Evolutionary conservation across 2,329 filamentous ascomycete species (phyloP), one percentile per base, ranked within the genome.

Genomic region (Penicillium sp.): DNA sequence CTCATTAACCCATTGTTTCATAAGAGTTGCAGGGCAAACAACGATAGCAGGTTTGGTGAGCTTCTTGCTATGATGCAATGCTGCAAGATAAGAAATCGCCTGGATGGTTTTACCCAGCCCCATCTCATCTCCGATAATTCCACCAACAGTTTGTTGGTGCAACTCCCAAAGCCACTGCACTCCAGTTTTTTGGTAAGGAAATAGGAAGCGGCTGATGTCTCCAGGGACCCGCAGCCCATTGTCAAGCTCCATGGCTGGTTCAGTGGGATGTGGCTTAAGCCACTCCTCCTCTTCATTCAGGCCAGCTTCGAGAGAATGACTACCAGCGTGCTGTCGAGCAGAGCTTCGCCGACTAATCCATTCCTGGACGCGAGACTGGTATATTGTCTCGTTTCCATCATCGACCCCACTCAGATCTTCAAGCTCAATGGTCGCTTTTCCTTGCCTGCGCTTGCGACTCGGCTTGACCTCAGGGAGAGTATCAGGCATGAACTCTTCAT

Each of bases 91-190:
- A 0, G 91, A 87, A 50, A 90, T 90, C 45, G 86, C 81, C 68
- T 90, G 87, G 27, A 90, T 88, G 2, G 94, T 99, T 77, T 99
- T 99, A 4, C 94, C 94, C n/a, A 99, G 78, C 0, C 95, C 94
- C 94, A 99, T 99, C 74, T 99, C 94, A 69, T 99, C 94, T 6
- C 93, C 94, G 39, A 99, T 84, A 53, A 99, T 97, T 3, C 94
- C 94, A 25, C 94, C 94, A 5, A 96, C 92, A 59, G 89, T 85
- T 71, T 97, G 92, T 55, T 87, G 86, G 71, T 96, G 93, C 2
- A 99, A 79, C 72, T 99, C 93, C 72, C 91, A 92, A 7, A 99
- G 82, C 94, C 94, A 99, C 70, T 96, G 90, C 4, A 99, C 92
- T 4, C 93, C 92, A 0, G 92, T 97, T 74, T 96, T 97, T 69